Evolutionary conservation across 2,329 filamentous ascomycete genomes (phyloP).

Genomic region (Hypoxylon sp.): DNA sequence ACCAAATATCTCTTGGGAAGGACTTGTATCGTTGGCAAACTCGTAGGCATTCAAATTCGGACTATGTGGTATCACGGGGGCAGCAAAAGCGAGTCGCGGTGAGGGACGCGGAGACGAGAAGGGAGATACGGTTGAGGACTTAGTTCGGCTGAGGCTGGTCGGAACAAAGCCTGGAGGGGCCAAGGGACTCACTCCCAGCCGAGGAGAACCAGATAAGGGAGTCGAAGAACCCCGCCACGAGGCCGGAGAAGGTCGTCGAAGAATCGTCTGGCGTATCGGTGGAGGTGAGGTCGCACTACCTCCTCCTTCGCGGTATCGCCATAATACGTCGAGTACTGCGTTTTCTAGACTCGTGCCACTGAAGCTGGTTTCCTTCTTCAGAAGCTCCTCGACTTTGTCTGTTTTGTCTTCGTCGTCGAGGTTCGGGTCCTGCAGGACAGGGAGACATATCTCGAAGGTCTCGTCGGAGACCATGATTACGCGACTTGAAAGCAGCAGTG

Average conservation of each 20-base stretch:
- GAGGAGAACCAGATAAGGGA: conserved; percentile 85
- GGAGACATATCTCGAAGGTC: conserved; percentile 91
- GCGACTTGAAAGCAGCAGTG: conserved; percentile 41
- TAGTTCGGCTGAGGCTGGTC: conserved; percentile 81
- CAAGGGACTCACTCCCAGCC: conserved; percentile 84
- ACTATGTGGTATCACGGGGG: conserved; percentile 92
- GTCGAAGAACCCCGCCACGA: conserved; percentile 91
- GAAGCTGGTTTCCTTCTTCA: conserved; percentile 83
- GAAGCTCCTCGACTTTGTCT: conserved; percentile 88
- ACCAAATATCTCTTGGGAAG: conserved; percentile 87
- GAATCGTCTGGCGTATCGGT: conserved; percentile 87
- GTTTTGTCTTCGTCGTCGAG: conserved; percentile 97
- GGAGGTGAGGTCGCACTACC: conserved; percentile 80
- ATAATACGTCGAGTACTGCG: conserved; percentile 89
- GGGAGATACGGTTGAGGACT: conserved; percentile 85
- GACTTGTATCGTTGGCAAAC: conserved; percentile 85
- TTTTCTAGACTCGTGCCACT: conserved; percentile 87
- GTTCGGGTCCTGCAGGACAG: conserved; percentile 84
- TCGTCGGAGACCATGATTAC: conserved; percentile 89
- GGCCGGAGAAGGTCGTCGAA: conserved; percentile 91
- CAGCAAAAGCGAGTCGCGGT: conserved; percentile 89
- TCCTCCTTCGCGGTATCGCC: conserved; percentile 82
- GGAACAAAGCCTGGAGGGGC: conserved; percentile 87
- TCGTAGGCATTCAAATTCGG: conserved; percentile 96
- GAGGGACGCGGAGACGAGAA: conserved; percentile 96